Conservation (phyloP, 208 protist genomes). For the Leishmania tarentolae region DNA sequence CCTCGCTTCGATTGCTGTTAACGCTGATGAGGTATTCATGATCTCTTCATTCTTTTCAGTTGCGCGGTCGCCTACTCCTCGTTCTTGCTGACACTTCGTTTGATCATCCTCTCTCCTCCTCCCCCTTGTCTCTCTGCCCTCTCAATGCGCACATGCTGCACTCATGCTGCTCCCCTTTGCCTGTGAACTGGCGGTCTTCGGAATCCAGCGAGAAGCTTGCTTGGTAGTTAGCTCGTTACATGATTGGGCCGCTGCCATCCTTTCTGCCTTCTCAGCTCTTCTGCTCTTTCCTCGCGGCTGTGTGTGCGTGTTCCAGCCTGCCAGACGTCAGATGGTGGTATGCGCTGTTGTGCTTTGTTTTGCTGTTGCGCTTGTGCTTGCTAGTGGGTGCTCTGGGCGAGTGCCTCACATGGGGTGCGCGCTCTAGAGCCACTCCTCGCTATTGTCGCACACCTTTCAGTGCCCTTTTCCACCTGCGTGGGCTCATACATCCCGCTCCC, state of each 20-base stretch:
- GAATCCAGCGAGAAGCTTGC: neutral
- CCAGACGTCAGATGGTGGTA: neutral
- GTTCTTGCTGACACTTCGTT: neutral
- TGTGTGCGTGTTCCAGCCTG: neutral
- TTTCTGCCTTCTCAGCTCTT: neutral
- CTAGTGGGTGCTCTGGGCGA: neutral
- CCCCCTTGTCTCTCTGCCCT: neutral
- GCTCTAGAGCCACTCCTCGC: neutral
- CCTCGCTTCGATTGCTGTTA: neutral
- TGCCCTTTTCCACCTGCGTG: neutral
- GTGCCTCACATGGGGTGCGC: neutral
- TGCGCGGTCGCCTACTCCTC: neutral
- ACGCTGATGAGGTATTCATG: neutral
- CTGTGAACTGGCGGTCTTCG: neutral
- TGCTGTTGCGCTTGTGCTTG: neutral
- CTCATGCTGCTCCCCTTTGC: neutral
- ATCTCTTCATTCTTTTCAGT: neutral
- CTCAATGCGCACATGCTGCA: neutral
- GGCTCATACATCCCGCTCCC: neutral
- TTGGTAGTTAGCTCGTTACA: neutral
- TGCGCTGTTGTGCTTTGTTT: neutral
- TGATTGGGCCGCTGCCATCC: neutral
- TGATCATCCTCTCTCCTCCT: neutral
- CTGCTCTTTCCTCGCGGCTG: neutral
- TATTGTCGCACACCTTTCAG: neutral